Evolutionary conservation across 441 rosid species (phyloP), one percentile per base, ranked within the genome.

Genomic region (Lepidium campestre): DNA sequence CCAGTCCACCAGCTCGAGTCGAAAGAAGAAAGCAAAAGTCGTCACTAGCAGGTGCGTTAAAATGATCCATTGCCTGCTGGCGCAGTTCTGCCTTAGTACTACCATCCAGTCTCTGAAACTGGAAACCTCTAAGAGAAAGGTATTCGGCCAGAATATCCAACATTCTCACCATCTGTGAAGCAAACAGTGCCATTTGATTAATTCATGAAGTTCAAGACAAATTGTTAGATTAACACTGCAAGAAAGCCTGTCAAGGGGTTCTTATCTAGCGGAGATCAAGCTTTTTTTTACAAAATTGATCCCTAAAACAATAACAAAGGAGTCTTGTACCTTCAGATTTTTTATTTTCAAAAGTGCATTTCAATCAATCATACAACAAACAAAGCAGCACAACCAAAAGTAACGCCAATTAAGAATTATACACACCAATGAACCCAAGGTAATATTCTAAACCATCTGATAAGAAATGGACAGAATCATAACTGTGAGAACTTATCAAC

Each of bases 21-120:
- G 99, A 96, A 71, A 96, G 94, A 73, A 96, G 96, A 78, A 96
- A 96, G 83, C 97, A 90, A 70, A 96, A 96, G 87, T 93, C 97
- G 68, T 93, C 98, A 83, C 97, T 96, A 39, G 94, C 94, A 76
- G 97, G 96, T 62, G 98, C 99, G 55, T 96, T 96, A 75, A 93
- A 96, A 78, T 93, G 99, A 50, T 93, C 98, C 97, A 96, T 96
- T 52, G 99, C 98, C 73, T 93, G 98, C 64, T 90, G 97, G 41
- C 99, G 90, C 75, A 96, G 72, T 85, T 96, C 98, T 22, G 98
- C 87, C 82, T 96, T 96, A 29, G 99, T 96, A 78, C 98, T 93
- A 67, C 99, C 99, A 82, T 96, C 98, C 77, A 96, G 91, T 82
- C 99, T 85, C 79, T 96, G 99, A 75, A 81, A 96, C 64, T 93